A percentile compares a stretch with the other conserved stretches of the same genome.
Conservation (phyloP, 164 flowering plant genomes). For the Chloranthus sessilifolius region DNA sequence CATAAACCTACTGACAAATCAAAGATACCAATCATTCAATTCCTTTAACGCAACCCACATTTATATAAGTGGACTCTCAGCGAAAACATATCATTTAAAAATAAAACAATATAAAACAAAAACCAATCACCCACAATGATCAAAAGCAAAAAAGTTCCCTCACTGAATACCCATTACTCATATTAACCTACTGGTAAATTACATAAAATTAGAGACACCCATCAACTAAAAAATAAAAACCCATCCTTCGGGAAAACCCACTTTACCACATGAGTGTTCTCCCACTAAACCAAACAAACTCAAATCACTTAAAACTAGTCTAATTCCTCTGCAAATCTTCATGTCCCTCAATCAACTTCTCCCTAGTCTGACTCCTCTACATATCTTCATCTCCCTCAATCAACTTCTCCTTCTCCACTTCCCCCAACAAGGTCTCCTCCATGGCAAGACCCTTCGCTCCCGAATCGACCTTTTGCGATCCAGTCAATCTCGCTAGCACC, state of each 20-base stretch:
- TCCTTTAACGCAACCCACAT: too few species aligned
- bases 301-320: slow-evolving; percentile 20
- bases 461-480: slow-evolving; percentile 53
- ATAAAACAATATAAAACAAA: too few species aligned
- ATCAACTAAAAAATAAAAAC: not conserved
- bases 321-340: slow-evolving; percentile 25
- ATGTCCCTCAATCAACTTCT: not conserved
- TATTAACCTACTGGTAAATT: slow-evolving; percentile 8
- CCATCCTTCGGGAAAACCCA: too few species aligned
- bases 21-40: too few species aligned
- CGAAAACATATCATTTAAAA: too few species aligned
- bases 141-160: too few species aligned
- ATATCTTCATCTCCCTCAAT: slow-evolving; percentile 12
- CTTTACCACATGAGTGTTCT: slow-evolving; percentile 4
- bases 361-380: too few species aligned
- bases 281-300: not conserved
- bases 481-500: slow-evolving; percentile 70
- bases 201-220: not conserved
- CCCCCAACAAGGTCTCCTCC: not conserved
- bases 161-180: not conserved
- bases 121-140: too few species aligned
- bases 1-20: too few species aligned
- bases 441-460: too few species aligned
- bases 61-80: too few species aligned
- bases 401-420: slow-evolving; percentile 12